Evolutionary conservation across 352 stramenopile genomes (phyloP), one percentile per base, ranked within the genome.

Genomic region (Globisporangium spinosum): DNA sequence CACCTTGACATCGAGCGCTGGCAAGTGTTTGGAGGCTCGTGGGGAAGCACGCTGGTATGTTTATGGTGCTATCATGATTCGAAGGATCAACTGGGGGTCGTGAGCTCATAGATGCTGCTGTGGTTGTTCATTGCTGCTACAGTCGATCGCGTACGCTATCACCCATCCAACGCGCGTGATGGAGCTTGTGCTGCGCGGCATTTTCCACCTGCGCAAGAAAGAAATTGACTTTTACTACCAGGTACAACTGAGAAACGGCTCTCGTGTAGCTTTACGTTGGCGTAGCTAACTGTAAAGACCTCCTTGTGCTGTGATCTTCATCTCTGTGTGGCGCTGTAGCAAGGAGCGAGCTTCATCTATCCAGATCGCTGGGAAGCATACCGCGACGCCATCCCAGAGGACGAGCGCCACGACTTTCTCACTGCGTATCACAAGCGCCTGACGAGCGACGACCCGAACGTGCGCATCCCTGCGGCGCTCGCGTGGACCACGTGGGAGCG

Each of bases 171-270:
- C 72, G 10, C 73, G 72, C 10, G 85, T 98, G 40, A 80, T 77
- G n/a, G 82, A 92, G 62, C 79, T 99, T 58, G 84, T 99, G 25
- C 76, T 98, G 40, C 81, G 95, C 13, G 96, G 94, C 22, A 93
- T 99, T 38, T 99, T 98, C 73, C 76, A 96, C 13, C 79, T 98
- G 49, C 89, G 93, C 59, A 80, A 90, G 54, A 75, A 88, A 32
- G 94, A 98, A 73, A 92, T 98, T 60, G 83, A 98, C 72, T 98
- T 97, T 76, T 89, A 98, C 69, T 98, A 98, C 68, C 84, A 97
- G 72, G 80, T 32, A 32, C 29, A 32, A 32, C 29, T 32, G 29
- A 32, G 29, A 32, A 32, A 32, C 29, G 5, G 29, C 29, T 32
- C 29, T 32, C 3, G 29, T 32, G 29, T 32, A 32, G 29, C 29